Percentiles rank a stretch among this genome's conserved stretches.
phyloP scores from a whole-genome alignment of 1,284 basidiomycete genomes.

The Cutaneotrichosporon sp. region DNA sequence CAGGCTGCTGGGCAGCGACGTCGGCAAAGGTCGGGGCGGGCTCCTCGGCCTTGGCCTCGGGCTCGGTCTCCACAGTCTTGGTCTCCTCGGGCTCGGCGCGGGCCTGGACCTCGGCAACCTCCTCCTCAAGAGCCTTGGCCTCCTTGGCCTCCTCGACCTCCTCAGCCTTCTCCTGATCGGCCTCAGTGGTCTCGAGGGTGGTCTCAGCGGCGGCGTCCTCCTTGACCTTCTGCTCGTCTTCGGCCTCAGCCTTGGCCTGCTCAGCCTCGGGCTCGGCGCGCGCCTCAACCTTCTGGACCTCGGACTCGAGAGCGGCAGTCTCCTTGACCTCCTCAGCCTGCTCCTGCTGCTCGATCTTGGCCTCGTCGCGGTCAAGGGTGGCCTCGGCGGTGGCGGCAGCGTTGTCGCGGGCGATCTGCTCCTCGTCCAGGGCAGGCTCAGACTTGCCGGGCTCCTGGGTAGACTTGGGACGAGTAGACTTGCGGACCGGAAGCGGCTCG shows the following conservation, averaged over 20 bases:
- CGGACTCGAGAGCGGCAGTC: neutral
- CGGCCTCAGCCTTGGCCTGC: neutral
- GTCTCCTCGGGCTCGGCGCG: neutral
- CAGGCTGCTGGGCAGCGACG: no score
- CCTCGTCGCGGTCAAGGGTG: neutral
- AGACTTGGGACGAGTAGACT: neutral
- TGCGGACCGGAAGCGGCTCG: neutral
- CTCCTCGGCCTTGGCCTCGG: no score
- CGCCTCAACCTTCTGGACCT: slow-evolving; percentile 7
- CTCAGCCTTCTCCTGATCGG: neutral
- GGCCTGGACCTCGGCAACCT: slow-evolving; percentile 63
- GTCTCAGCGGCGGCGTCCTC: neutral
- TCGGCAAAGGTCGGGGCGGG: no score
- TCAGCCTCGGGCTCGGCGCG: neutral
- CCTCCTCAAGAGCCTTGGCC: neutral
- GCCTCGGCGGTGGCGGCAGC: slow-evolving; percentile 5
- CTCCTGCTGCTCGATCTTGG: neutral
- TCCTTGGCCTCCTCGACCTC: neutral
- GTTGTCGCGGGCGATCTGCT: neutral
- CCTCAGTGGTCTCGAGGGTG: neutral
- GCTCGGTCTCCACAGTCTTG: no score
- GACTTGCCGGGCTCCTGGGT: slow-evolving; percentile 7
- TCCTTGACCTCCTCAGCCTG: slow-evolving; percentile 10
- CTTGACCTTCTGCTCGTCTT: slow-evolving; percentile 11
- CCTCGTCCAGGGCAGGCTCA: neutral